Evolutionary conservation across 768 basidiomycete genomes (phyloP).

Genomic region (Lactarius sp.): DNA sequence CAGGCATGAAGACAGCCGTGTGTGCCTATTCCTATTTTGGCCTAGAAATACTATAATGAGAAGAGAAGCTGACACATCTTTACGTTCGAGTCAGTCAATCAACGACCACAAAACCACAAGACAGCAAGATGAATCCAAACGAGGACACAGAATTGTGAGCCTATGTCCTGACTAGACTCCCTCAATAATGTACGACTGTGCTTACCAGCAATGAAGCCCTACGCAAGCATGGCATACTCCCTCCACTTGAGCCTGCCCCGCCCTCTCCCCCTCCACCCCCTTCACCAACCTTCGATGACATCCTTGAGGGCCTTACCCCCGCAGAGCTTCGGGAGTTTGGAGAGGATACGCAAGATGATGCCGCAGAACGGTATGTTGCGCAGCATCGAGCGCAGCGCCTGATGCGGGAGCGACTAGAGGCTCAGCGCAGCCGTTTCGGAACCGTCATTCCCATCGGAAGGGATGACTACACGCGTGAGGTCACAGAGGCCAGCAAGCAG

Average conservation of each 20-base stretch:
- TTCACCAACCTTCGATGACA: slow-evolving; percentile 63
- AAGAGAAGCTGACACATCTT: background rate
- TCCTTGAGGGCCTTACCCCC: slow-evolving; percentile 58
- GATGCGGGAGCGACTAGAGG: slow-evolving; percentile 52
- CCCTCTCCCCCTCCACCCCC: slow-evolving; percentile 78
- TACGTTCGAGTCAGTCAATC: too few relatives aligned
- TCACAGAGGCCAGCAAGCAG: slow-evolving; percentile 84
- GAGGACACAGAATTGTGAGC: slow-evolving; percentile 97
- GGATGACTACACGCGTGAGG: slow-evolving; percentile 91
- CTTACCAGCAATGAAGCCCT: slow-evolving; percentile 83
- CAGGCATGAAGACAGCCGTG: slow-evolving; percentile 1
- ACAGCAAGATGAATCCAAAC: slow-evolving; percentile 67
- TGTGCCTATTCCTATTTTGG: background rate
- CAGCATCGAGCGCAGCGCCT: slow-evolving; percentile 60
- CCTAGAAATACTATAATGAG: background rate
- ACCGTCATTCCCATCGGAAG: slow-evolving; percentile 82
- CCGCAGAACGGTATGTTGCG: slow-evolving; percentile 68
- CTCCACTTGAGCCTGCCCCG: slow-evolving; percentile 62
- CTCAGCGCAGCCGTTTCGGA: slow-evolving; percentile 70
- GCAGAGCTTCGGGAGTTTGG: slow-evolving; percentile 62
- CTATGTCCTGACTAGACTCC: background rate
- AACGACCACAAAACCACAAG: too few relatives aligned
- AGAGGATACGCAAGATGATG: slow-evolving; percentile 72
- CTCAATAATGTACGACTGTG: slow-evolving; percentile 15
- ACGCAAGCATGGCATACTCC: slow-evolving; percentile 87